Evolutionary conservation across 148 eudicot genomes (phyloP).

Genomic region (Polygonum maritimum): DNA sequence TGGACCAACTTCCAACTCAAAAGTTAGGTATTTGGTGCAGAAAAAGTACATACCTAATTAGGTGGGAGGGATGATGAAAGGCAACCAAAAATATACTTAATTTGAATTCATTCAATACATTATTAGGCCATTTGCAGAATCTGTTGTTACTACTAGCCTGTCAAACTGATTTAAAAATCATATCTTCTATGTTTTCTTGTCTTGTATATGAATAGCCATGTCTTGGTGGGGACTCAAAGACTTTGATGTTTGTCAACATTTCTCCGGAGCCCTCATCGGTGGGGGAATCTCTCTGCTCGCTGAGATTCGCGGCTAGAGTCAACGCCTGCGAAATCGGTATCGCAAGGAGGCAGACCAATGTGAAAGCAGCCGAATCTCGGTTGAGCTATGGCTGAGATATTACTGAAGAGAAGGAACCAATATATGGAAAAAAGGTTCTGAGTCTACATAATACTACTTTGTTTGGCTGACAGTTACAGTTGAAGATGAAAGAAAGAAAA

Average conservation of each 20-base stretch:
- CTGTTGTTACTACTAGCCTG: not conserved
- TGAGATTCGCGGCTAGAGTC: conserved; percentile 82
- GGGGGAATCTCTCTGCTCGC: conserved; percentile 85
- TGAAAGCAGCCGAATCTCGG: conserved; percentile 56
- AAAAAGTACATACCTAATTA: not conserved
- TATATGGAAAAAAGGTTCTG: not conserved
- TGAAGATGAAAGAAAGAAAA: not conserved
- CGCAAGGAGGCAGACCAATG: conserved; percentile 71
- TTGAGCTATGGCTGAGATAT: conserved; percentile 52
- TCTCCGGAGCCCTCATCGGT: conserved; percentile 73
- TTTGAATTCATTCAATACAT: not conserved
- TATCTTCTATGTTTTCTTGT: not conserved
- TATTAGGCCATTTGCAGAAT: not conserved
- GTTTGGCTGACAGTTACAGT: conserved; percentile 18
- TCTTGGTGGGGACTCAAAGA: conserved; percentile 96
- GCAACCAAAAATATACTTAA: not conserved
- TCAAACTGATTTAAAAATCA: not conserved
- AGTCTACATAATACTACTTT: conserved; percentile 2
- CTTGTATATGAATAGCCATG: conserved; percentile 62
- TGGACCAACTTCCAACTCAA: not conserved
- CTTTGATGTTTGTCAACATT: conserved; percentile 85
- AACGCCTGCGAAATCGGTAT: conserved; percentile 92
- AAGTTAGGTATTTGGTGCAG: not conserved
- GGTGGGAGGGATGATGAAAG: not conserved
- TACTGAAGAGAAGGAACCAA: not conserved